phyloP scores from a whole-genome alignment of 148 eudicot genomes.

The Rhododendron williamsianum region DNA sequence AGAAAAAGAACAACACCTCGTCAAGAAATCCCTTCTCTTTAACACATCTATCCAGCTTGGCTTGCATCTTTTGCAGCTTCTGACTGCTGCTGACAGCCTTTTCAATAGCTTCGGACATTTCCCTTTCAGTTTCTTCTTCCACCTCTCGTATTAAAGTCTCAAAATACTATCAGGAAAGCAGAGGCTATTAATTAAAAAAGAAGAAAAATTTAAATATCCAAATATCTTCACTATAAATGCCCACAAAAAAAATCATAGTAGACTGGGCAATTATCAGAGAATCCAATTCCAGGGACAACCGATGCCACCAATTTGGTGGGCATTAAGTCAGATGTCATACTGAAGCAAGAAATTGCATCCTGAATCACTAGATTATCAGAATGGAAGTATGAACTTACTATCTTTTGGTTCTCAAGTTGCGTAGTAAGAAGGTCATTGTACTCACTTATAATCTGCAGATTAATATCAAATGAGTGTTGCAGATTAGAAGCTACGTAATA shows the following conservation, averaged over 20 bases:
- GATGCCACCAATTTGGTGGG: not conserved
- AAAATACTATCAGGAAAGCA: conserved; percentile 55
- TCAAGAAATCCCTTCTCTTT: conserved; percentile 75
- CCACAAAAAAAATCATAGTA: not conserved
- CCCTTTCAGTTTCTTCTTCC: conserved; percentile 70
- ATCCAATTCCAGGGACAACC: not conserved
- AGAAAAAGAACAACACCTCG: conserved; percentile 31
- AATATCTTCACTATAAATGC: not conserved
- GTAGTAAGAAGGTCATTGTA: conserved; percentile 86
- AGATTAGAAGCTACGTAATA: not conserved
- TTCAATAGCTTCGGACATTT: conserved; percentile 49
- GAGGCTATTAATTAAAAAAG: not conserved
- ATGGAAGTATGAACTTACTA: conserved; percentile 38
- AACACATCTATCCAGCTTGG: conserved; percentile 58
- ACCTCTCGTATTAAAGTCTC: conserved; percentile 70
- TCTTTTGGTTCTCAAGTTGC: conserved; percentile 87
- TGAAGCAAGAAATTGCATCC: not conserved
- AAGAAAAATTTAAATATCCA: not conserved
- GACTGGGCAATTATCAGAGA: not conserved
- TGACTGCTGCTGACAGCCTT: conserved; percentile 45
- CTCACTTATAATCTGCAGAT: conserved; percentile 72
- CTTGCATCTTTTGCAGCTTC: conserved; percentile 69
- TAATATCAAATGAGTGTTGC: not conserved
- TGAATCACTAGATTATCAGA: not conserved
- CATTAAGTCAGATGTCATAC: not conserved